Conservation (phyloP, 805 yeast genomes). For the Barnettozyma sp. region DNA sequence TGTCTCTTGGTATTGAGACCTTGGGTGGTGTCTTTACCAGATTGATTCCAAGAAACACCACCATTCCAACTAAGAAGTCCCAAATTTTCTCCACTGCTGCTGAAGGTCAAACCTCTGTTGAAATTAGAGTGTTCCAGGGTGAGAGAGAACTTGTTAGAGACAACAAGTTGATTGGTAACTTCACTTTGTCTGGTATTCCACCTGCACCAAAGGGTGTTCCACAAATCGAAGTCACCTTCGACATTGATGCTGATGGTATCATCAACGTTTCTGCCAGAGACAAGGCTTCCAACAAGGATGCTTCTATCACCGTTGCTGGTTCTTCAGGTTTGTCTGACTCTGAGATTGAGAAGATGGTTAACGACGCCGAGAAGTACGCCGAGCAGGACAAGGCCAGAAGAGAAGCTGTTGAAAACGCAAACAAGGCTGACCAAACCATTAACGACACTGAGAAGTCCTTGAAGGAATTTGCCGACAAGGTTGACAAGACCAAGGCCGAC, state of each 20-base stretch:
- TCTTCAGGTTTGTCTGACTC: conserved; percentile 56
- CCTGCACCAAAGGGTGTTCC: conserved; percentile 77
- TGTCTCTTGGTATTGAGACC: conserved; percentile 95
- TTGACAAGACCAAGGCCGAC: conserved; percentile 49
- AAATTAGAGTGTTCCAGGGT: conserved; percentile 73
- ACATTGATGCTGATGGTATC: conserved; percentile 77
- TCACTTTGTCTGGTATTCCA: conserved; percentile 66
- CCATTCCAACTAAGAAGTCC: conserved; percentile 92
- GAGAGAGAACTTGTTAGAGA: conserved; percentile 75
- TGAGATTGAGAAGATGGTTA: conserved; percentile 54
- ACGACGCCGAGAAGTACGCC: conserved; percentile 54
- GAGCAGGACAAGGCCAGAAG: conserved; percentile 50
- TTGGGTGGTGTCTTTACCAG: conserved; percentile 99
- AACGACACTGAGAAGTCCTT: conserved; percentile 86
- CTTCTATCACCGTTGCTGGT: conserved; percentile 59
- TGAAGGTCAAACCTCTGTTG: conserved; percentile 80
- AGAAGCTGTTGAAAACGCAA: conserved; percentile 66
- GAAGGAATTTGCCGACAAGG: conserved; percentile 62
- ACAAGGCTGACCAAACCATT: conserved; percentile 74
- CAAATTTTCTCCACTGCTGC: conserved; percentile 85
- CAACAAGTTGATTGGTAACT: conserved; percentile 72
- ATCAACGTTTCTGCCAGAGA: conserved; percentile 81
- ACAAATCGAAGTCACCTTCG: conserved; percentile 70
- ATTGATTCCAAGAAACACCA: conserved; percentile 39
- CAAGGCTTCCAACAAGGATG: conserved; percentile 74